phyloP scores from a whole-genome alignment of 2,329 filamentous ascomycete species.

The Paradendryphiella salina region DNA sequence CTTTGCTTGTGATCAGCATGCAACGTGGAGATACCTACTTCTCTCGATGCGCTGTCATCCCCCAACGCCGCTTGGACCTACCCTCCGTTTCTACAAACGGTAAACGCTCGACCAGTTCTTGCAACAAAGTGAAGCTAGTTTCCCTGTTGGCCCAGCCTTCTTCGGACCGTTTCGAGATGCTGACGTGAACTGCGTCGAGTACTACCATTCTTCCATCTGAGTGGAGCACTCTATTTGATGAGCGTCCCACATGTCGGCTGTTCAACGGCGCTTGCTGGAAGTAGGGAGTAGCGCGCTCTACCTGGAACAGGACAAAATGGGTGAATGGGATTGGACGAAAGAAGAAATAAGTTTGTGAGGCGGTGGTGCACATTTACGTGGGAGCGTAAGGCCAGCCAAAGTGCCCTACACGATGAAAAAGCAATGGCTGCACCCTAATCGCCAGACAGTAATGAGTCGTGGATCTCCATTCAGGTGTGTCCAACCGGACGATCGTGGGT shows the following conservation, averaged over 20 bases:
- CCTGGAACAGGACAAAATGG: neutral
- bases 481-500: conserved; percentile 12
- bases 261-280: neutral
- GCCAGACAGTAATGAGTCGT: conserved; percentile 6
- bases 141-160: neutral
- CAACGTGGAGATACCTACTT: conserved; percentile 1
- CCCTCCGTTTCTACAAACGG: conserved; percentile 8
- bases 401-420: conserved; percentile 1
- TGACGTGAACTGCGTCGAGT: conserved; percentile 3
- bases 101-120: conserved; percentile 5
- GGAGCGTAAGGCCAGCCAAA: conserved; percentile 1
- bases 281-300: neutral
- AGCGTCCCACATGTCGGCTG: neutral
- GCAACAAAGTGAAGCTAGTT: conserved; percentile 4
- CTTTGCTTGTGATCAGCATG: neutral
- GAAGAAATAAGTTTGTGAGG: neutral
- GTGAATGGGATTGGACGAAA: neutral
- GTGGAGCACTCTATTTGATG: conserved; percentile 4
- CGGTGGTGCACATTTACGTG: neutral
- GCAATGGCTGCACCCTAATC: conserved; percentile 6
- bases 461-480: conserved; percentile 12
- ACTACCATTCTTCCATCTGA: neutral
- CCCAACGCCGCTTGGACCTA: conserved; percentile 5
- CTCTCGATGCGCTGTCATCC: conserved; percentile 11
- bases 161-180: neutral